Percentiles rank a stretch among this genome's conserved stretches.
Evolutionary conservation across 257 asterid genomes (phyloP).

Genomic region (Dorcoceras hygrometricum): DNA sequence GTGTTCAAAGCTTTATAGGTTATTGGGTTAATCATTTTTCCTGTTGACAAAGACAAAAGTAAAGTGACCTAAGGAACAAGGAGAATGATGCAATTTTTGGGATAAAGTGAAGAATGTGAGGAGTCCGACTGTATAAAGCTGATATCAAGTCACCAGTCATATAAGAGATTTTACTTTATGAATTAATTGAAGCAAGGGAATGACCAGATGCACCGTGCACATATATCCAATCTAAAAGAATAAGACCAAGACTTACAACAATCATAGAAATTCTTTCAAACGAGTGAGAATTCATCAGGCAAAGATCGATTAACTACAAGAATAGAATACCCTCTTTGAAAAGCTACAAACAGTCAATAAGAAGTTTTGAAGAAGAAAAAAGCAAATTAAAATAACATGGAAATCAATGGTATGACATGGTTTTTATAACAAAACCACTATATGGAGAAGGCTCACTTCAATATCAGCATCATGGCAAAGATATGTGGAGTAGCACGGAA

Average conservation of each 20-base stretch:
- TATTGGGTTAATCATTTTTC: not conserved
- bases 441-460: not conserved
- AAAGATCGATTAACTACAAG: not conserved
- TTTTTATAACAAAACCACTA: not conserved
- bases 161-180: too few relatives aligned
- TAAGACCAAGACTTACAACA: not conserved
- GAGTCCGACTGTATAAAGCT: not conserved
- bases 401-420: not conserved
- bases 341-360: not conserved
- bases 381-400: not conserved
- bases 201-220: not conserved
- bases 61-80: not conserved
- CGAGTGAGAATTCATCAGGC: not conserved
- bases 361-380: not conserved
- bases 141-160: not conserved
- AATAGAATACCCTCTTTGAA: not conserved
- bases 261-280: not conserved
- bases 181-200: not conserved
- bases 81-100: not conserved
- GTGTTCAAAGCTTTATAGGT: not conserved
- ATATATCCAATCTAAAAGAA: not conserved
- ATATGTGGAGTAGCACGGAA: not conserved
- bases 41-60: not conserved
- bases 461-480: not conserved
- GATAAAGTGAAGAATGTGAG: not conserved